These are phyloP conservation scores for Globisporangium cylindrosporum DNA, from an alignment of 352 stramenopile species.

Conservation along the genomic window DNA sequence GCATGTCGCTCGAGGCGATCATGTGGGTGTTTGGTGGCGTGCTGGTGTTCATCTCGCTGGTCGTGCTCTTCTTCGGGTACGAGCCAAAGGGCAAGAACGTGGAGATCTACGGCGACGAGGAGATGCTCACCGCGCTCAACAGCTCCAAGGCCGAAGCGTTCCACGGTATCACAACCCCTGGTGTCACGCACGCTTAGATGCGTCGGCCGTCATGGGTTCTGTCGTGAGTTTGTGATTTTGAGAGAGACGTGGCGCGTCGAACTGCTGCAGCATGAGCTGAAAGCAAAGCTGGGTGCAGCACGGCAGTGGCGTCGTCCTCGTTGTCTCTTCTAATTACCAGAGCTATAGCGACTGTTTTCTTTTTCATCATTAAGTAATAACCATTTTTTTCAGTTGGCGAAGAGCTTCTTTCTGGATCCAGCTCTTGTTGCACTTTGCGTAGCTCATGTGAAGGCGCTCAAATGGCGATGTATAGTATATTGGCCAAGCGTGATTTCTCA, in stretches of 20 bases:
- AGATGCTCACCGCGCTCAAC: neutral
- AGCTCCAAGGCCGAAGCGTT: constrained; percentile 7
- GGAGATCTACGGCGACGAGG: constrained; percentile 38
- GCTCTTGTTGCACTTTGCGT: neutral
- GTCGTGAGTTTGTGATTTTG: neutral
- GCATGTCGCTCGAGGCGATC: constrained; percentile 54
- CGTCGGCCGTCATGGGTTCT: neutral
- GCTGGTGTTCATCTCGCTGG: constrained; percentile 47
- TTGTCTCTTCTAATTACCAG: neutral
- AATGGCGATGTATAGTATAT: no score
- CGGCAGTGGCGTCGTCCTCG: neutral
- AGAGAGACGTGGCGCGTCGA: neutral
- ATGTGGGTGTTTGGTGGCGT: constrained; percentile 71
- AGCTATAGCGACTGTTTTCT: neutral
- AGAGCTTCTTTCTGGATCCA: neutral
- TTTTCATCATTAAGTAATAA: neutral
- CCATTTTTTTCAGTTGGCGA: neutral
- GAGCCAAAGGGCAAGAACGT: constrained; percentile 69
- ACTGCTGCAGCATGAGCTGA: neutral
- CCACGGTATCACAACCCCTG: constrained; percentile 6
- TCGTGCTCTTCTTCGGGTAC: constrained; percentile 63
- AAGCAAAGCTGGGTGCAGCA: neutral
- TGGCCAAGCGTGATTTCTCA: no score
- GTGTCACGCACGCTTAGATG: constrained; percentile 1
- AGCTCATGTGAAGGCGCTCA: neutral